Base-by-base conservation (phyloP, 768 basidiomycete genomes). In the Mycena belliarum region DNA sequence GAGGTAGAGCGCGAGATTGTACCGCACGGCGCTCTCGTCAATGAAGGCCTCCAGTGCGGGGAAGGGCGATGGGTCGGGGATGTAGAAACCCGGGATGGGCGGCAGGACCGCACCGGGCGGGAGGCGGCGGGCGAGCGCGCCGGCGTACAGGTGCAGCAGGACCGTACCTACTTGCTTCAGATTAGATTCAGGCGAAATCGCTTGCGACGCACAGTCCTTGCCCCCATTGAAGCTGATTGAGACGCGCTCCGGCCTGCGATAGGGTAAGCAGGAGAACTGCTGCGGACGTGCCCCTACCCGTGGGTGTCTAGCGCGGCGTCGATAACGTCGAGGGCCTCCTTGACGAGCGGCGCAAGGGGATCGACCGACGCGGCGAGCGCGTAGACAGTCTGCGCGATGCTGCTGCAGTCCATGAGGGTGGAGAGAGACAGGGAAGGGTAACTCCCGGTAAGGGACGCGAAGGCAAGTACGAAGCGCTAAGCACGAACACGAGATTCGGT, bases 181-280 rank as follows among this genome's bases (percentile, higher is more conserved):
- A n/a, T n/a, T n/a, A n/a, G n/a, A n/a, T n/a, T n/a, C n/a, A n/a
- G n/a, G n/a, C n/a, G n/a, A n/a, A n/a, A n/a, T n/a, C n/a, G n/a
- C n/a, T n/a, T n/a, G n/a, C 25, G 15, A 78, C 87, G 65, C 66
- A 96, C 97, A 99, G 69, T 99, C 97, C 72, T 99, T 99, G 50
- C 97, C 97, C 11, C 97, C 97, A 64, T 98, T 99, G 76, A 98
- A 99, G 72, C 95, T 97, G 58, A 99, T 79, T 3, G 95, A 88
- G 5, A 95, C 75, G 53, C 80, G 76, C 33, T 88, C 83, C 66
- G 82, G 79, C 48, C 93, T 91, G 50, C 51, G 63, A 24, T 59
- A 69, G 49, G 47, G 64, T 60, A 57, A n/a, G n/a, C n/a, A n/a
- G n/a, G n/a, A n/a, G n/a, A n/a, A n/a, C n/a, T n/a, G n/a, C n/a